Evolutionary conservation across 2,329 filamentous ascomycete genomes (phyloP).

Genomic region (Simplicillium aogashimaense): DNA sequence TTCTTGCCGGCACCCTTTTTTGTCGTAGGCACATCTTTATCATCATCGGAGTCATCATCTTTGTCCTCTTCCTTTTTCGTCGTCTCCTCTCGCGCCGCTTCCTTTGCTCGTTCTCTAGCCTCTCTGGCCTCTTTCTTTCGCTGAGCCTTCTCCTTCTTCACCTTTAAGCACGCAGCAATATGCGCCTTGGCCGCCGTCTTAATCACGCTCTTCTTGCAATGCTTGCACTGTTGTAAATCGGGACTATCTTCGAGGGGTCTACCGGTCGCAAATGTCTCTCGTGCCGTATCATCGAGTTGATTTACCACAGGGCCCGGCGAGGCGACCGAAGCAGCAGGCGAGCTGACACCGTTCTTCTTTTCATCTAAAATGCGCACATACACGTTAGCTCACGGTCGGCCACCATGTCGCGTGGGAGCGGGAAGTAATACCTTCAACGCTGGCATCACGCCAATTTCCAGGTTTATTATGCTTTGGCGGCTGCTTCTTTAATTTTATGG

Average conservation of each 20-base stretch:
- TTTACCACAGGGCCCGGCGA: slow-evolving; percentile 50
- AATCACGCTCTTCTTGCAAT: slow-evolving; percentile 83
- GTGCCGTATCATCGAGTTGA: slow-evolving; percentile 64
- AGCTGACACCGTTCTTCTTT: slow-evolving; percentile 40
- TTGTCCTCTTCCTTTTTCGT: slow-evolving; percentile 40
- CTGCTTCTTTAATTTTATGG: slow-evolving; percentile 54
- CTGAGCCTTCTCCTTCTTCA: slow-evolving; percentile 75
- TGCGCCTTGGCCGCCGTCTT: slow-evolving; percentile 68
- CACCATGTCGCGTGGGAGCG: neutral
- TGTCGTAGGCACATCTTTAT: slow-evolving; percentile 24
- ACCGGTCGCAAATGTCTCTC: slow-evolving; percentile 72
- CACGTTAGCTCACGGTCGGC: slow-evolving; percentile 3
- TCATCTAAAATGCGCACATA: slow-evolving; percentile 32
- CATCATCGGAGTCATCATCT: slow-evolving; percentile 38
- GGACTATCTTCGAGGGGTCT: slow-evolving; percentile 71
- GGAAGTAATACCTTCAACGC: slow-evolving; percentile 48
- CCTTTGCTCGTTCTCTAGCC: slow-evolving; percentile 55
- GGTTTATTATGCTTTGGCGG: slow-evolving; percentile 54
- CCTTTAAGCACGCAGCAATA: slow-evolving; percentile 71
- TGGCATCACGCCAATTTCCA: slow-evolving; percentile 64
- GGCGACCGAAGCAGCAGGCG: slow-evolving; percentile 28
- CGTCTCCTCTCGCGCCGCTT: slow-evolving; percentile 49
- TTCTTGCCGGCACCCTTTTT: slow-evolving; percentile 52
- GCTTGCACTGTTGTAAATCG: slow-evolving; percentile 79
- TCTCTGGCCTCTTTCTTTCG: slow-evolving; percentile 68